Evolutionary conservation across 441 rosid species (phyloP).

Genomic region (Erodium trifolium): DNA sequence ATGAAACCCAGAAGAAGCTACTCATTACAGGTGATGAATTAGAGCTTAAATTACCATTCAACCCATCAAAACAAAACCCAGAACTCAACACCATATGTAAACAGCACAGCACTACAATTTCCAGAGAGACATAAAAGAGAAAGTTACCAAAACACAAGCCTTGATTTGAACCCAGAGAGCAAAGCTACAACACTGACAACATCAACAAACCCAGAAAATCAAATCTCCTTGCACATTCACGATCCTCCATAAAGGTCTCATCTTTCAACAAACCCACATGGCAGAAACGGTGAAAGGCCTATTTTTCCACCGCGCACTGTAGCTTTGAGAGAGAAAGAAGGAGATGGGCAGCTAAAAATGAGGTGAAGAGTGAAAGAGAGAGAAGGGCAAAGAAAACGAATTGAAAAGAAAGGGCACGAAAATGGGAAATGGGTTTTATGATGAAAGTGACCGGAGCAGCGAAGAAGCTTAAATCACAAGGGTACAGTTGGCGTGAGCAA

Average conservation of each 20-base stretch:
- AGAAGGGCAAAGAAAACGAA: neutral
- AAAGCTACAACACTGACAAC: neutral
- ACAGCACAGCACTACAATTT: neutral
- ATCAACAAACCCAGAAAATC: neutral
- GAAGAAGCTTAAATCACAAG: neutral
- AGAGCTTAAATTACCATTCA: neutral
- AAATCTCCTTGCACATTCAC: neutral
- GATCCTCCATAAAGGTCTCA: neutral
- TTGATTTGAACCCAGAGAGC: neutral
- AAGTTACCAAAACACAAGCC: constrained; percentile 2
- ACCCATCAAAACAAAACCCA: no score
- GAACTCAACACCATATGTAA: no score
- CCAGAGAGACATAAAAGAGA: neutral
- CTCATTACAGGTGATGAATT: neutral
- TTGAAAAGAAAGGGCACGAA: constrained; percentile 4
- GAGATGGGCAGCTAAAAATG: constrained; percentile 1
- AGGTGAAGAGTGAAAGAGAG: constrained; percentile 2
- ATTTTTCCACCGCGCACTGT: neutral
- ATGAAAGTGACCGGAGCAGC: neutral
- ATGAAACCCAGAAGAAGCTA: neutral
- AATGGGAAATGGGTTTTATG: constrained; percentile 7
- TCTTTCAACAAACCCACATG: constrained; percentile 2
- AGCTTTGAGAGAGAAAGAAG: neutral
- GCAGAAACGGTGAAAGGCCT: neutral
- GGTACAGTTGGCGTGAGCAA: constrained; percentile 2